Base-by-base conservation (phyloP, 2,329 filamentous ascomycete genomes). In the Penicillium sp. region DNA sequence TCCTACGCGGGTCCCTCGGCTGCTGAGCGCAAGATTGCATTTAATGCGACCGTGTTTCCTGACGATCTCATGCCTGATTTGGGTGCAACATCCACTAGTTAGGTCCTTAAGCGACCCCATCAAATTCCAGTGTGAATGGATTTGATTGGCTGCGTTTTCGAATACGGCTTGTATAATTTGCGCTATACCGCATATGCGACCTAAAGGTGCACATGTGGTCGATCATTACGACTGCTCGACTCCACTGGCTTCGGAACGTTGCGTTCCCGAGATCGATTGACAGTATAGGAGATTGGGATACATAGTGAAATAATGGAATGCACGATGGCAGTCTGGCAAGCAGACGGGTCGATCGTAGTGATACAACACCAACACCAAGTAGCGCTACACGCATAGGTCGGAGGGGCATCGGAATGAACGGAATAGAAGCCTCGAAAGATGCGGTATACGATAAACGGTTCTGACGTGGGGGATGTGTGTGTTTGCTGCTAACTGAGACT, bases 81-180 rank as follows among this genome's bases (percentile, higher is more conserved):
- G 42, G n/a, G 41, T 24, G 20, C 7, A n/a, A 45, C 26, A 23
- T 44, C 32, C 33, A 50, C 33, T 13, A 27, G 12, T 26, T 21
- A 21, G 13, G 17, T 26, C 34, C 12, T 29, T 50, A 39, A 50
- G 40, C 24, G 47, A 50, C 33, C 17, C 40, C 47, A 45, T 33
- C n/a, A 21, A 21, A 30, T 20, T 10, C 15, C 7, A 7, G 9
- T 15, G 30, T 36, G 23, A 13, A 13, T 13, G 23, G 29, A 21
- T 12, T 34, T 18, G 9, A 40, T 24, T 40, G 36, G 36, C 12
- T 24, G 8, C 23, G 15, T n/a, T 7, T 26, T 20, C 10, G 13
- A 7, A 26, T 24, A 15, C 9, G 20, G 33, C 34, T 8, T 37
- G 34, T 20, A 37, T 23, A 37, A 37, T 6, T 37, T 20, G 17